Base-by-base conservation (phyloP, 1,284 basidiomycete genomes). In the Tetrapyrgos nigripes region DNA sequence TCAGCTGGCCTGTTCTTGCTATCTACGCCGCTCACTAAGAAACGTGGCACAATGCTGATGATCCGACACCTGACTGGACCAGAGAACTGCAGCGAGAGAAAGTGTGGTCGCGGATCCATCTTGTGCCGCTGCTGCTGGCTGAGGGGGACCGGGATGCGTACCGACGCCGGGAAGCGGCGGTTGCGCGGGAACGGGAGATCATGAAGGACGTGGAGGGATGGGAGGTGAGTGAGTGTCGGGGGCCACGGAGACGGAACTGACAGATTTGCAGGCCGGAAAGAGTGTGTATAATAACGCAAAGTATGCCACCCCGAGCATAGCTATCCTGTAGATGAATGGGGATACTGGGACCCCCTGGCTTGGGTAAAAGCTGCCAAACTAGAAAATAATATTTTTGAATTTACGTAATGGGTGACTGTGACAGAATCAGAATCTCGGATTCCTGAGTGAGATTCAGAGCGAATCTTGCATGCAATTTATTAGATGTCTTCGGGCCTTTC, bases 181-280 rank as follows among this genome's bases (percentile, higher is more conserved):
- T 91, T 58, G 89, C 80, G 51, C 79, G 95, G 55, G 97, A 99
- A 77, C 85, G 84, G 77, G 91, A 89, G 79, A 94, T 98, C 70
- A 99, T 99, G 96, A 94, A 93, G 79, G 93, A 96, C 70, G 95
- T 98, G 40, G 84, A 85, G 55, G 94, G 88, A 55, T 99, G 97
- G 97, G 89, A 94, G 93, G 95, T 96, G 76, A 73, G 53, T 55
- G 50, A 59, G 57, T 61, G 64, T 60, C 52, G 56, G 57, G 27
- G 13, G 19, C 1, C 23, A 10, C 4, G 23, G 24, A 53, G 14
- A 29, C 59, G 43, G 54, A 58, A 62, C 57, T 53, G 28, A 62
- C 69, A n/a, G 64, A 66, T 28, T 50, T 48, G 54, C 63, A 79
- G 77, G 71, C 72, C 55, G 92, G 92, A 50, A 88, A 93, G 82